Evolutionary conservation across 768 basidiomycete species (phyloP), one percentile per base, ranked within the genome.

Genomic region (Russula sp.): DNA sequence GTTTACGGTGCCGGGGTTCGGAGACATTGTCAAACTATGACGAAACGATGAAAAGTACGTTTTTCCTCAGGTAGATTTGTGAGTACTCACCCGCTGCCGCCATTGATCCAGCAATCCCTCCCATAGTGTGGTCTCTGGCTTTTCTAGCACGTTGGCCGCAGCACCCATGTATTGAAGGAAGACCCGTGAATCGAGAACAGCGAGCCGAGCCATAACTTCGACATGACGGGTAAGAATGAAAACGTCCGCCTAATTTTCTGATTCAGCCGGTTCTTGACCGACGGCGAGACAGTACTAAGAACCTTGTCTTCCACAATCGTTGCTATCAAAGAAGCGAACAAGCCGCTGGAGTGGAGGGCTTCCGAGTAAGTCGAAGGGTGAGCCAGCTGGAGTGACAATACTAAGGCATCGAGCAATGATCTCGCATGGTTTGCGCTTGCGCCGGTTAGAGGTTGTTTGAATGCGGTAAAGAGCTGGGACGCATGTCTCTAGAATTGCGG

Each of bases 1-100:
- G 77, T 75, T 96, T 96, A 61, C 94, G 85, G 64, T 88, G 82
- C 10, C 87, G 82, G 1, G 91, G 86, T 71, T 94, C 90, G 16
- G 89, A 88, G 85, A 94, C 89, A 71, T 87, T 89, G 73, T 96
- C 94, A 71, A 94, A 92, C 94, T 96, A 44, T 52, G 27, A 47
- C 27, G 37, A 32, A 18, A 68, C n/a, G 35, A n/a, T 34, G 40
- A 50, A 34, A 51, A 52, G 18, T 51, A 47, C 11, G 18, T 27
- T 35, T 58, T n/a, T 47, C 6, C 52, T 48, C 11, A 42, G 20
- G 16, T 34, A 32, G 20, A 42, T 6, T 40, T 13, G n/a, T 7
- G 44, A 35, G 6, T 14, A 75, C 78, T 64, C 72, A 88, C 91
- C 72, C 87, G 87, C 45, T 83, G 83, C 84, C 89, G 89, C 86